These are phyloP conservation scores for Selenicereus undatus DNA, from an alignment of 148 eudicot genomes.

Conservation along the genomic window DNA sequence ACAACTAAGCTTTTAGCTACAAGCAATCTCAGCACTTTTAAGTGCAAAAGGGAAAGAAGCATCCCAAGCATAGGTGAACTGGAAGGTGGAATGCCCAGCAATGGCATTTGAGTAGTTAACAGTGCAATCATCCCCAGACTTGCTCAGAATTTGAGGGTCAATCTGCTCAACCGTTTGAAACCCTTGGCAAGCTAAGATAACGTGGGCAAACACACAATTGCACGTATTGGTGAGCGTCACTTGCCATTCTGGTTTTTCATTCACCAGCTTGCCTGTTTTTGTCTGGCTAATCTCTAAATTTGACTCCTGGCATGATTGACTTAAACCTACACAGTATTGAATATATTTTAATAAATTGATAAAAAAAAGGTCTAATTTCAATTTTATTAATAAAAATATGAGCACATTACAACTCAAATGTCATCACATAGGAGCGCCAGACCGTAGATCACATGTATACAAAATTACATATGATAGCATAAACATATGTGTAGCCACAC, in stretches of 20 bases:
- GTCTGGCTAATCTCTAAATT: neutral
- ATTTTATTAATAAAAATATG: no score
- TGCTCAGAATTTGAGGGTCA: constrained; percentile 1
- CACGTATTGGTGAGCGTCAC: constrained; percentile 6
- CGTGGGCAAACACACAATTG: neutral
- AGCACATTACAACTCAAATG: no score
- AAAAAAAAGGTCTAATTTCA: no score
- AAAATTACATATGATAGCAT: no score
- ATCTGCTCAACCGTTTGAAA: constrained; percentile 12
- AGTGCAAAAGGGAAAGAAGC: neutral
- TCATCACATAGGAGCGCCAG: no score
- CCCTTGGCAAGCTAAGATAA: constrained; percentile 12
- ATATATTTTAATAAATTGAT: neutral
- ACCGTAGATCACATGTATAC: no score
- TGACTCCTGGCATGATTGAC: neutral
- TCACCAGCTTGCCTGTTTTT: neutral
- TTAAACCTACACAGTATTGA: neutral
- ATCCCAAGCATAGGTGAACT: constrained; percentile 20
- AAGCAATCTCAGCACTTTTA: constrained; percentile 16
- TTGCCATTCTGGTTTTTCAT: constrained; percentile 13
- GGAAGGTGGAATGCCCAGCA: neutral
- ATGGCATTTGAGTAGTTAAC: constrained; percentile 7
- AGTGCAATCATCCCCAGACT: constrained; percentile 17
- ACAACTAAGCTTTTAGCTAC: neutral
- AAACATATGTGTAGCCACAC: no score